Conservation (phyloP, 768 basidiomycete species). For the Phaeotremella fagi region DNA sequence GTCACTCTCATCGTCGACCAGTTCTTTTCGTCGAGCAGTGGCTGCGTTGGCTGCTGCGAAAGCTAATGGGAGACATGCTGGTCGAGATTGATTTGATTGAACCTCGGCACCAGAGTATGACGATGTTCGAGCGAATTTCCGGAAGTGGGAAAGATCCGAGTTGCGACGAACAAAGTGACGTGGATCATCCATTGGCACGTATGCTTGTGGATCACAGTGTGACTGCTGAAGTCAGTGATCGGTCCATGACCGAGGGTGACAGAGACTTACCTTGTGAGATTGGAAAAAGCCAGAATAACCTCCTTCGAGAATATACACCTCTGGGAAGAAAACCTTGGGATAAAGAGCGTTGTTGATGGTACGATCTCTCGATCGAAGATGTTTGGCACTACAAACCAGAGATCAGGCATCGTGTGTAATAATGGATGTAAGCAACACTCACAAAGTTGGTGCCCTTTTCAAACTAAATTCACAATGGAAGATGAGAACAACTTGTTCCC, state of each 20-base stretch:
- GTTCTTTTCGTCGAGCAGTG: slow-evolving; percentile 49
- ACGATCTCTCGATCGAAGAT: slow-evolving; percentile 84
- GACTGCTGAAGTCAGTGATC: slow-evolving; percentile 10
- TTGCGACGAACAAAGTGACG: slow-evolving; percentile 70
- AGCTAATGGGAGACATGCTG: slow-evolving; percentile 38
- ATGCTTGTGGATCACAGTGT: slow-evolving; percentile 74
- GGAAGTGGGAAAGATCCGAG: slow-evolving; percentile 86
- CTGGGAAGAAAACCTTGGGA: slow-evolving; percentile 89
- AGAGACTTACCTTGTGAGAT: slow-evolving; percentile 52
- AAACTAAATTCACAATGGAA: slow-evolving; percentile 98
- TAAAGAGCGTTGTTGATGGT: slow-evolving; percentile 81
- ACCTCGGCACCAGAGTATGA: slow-evolving; percentile 88
- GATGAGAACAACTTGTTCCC: slow-evolving; percentile 75
- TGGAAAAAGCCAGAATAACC: slow-evolving; percentile 88
- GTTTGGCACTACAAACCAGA: slow-evolving; percentile 69
- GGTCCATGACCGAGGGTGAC: slow-evolving; percentile 16
- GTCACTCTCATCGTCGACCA: slow-evolving; percentile 57
- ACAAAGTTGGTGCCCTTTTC: slow-evolving; percentile 95
- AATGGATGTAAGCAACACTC: slow-evolving; percentile 45
- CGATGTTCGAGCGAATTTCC: slow-evolving; percentile 83
- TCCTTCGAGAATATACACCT: slow-evolving; percentile 93
- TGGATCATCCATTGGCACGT: slow-evolving; percentile 94
- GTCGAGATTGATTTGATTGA: slow-evolving; percentile 20
- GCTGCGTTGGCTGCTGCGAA: slow-evolving; percentile 42
- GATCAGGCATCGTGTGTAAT: background rate